Evolutionary conservation across 2,329 filamentous ascomycete genomes (phyloP), one percentile per base, ranked within the genome.

Genomic region (Colletotrichum endophyticum): DNA sequence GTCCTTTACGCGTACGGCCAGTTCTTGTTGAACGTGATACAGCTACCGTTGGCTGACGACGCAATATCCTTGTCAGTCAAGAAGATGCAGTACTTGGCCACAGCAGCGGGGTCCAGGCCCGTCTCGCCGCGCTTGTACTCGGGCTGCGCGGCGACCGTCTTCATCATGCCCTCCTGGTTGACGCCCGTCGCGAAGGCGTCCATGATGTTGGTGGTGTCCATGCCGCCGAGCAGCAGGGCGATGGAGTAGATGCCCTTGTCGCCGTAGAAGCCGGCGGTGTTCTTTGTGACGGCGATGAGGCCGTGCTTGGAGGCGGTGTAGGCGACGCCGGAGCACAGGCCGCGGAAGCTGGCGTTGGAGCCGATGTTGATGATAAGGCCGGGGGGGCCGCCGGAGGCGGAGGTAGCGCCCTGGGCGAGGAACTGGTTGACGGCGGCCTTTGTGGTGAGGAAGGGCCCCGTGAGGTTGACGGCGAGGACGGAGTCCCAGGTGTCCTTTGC

Each of bases 401-500:
- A 44, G 44, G 57, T 66, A 19, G 53, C 66, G 25, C 76, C 76
- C 78, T 87, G 85, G 70, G 84, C 83, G 75, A 90, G 80, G 80
- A 91, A 87, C 76, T 87, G 84, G 49, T 84, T 86, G 9, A 92
- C 86, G 19, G 88, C 89, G 11, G 87, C 81, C 80, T 90, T 90
- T 72, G 86, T 89, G 71, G 90, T 83, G 66, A 92, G 80, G 75
- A 89, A 91, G 1, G 90, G 86, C 0, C 89, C 91, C 4, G 89
- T 92, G 56, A 92, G 82, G 79, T 93, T 93, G 78, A 92, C 83
- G 22, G 85, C 86, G 56, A 93, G 85, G 11, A 92, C 88, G 6
- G 84, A 84, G 77, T 92, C 87, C 90, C 90, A 93, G 3, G 86
- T 79, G 4, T 82, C 82, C 74, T 85, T 84, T n/a, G 88, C 83